Percentiles rank a stretch among this genome's conserved stretches.
phyloP scores from a whole-genome alignment of 257 asterid genomes.

The Ilex aquifolium region DNA sequence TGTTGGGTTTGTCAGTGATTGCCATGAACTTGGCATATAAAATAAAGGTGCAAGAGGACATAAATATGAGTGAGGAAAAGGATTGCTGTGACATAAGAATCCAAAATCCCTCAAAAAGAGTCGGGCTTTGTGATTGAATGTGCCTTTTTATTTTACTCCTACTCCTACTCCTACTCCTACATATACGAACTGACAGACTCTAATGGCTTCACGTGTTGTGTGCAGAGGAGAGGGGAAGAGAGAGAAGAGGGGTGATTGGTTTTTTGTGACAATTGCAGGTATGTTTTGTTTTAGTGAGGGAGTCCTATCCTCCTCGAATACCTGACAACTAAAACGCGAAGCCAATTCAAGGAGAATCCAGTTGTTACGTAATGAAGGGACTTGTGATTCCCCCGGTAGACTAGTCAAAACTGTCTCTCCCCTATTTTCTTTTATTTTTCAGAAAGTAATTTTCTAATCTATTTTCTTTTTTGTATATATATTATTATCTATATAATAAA shows the following conservation, averaged over 20 bases:
- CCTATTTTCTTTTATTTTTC: too few relatives aligned
- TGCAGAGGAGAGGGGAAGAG: slow-evolving; percentile 17
- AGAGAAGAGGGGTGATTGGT: neutral
- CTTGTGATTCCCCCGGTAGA: too few relatives aligned
- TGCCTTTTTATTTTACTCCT: slow-evolving; percentile 36
- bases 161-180: slow-evolving; percentile 45
- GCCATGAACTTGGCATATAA: slow-evolving; percentile 13
- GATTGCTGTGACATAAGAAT: slow-evolving; percentile 20
- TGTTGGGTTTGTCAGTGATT: slow-evolving; percentile 41
- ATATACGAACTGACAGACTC: slow-evolving; percentile 32
- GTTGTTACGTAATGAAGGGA: too few relatives aligned
- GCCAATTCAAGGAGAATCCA: too few relatives aligned
- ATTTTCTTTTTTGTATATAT: too few relatives aligned
- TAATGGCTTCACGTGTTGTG: slow-evolving; percentile 79
- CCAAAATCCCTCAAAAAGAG: slow-evolving; percentile 26
- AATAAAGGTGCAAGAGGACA: slow-evolving; percentile 15
- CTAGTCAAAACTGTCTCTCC: too few relatives aligned
- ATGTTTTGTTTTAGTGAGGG: too few relatives aligned
- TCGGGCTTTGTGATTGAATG: slow-evolving; percentile 33
- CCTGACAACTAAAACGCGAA: too few relatives aligned
- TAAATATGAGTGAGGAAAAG: slow-evolving; percentile 18
- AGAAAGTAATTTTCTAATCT: too few relatives aligned
- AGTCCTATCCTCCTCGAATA: too few relatives aligned
- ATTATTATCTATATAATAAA: too few relatives aligned
- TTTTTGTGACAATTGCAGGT: neutral